Base-by-base conservation (phyloP, 768 basidiomycete genomes). In the Termitomyces eurrhizus region DNA sequence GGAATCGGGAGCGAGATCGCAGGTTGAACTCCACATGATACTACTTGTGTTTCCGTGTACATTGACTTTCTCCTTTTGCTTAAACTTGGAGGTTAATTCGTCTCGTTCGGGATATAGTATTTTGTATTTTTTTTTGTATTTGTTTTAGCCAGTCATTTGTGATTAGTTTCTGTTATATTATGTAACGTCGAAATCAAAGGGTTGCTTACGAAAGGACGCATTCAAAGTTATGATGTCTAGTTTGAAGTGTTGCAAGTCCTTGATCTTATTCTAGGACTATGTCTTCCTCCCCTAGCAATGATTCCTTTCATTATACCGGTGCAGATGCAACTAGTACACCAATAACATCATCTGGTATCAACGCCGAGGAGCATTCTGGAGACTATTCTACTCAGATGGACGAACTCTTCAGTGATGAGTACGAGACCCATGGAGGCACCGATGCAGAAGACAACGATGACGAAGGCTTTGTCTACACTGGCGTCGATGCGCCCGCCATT, bases 341-440 rank as follows among this genome's bases (percentile, higher is more conserved):
- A 60, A 66, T 62, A 60, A 68, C 35, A 67, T 60, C 65, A 41
- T 54, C 77, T 32, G 77, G 79, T 7, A 76, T 65, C 36, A 71
- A 72, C 29, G 64, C 68, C 21, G 77, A 76, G 12, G 74, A 72
- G 44, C 73, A 77, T 61, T 65, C 66, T 29, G 83, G 83, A 4
- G 83, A 88, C 70, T 90, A 91, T 68, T 82, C 87, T 4, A 74
- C 84, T 51, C 86, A 82, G 50, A 84, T 90, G 81, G 85, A 85
- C 46, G 89, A 90, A 66, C 75, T 89, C 18, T 79, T 89, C 65
- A 79, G 77, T 58, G 75, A 75, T 37, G 75, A 72, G 29, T 80
- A 72, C 33, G 75, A 77, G 8, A 29, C 8, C 4, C 9, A 36
- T 18, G 77, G 73, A 24, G 61, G 52, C 35, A 67, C 68, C 5